Evolutionary conservation across 108 stramenopile species (phyloP), one percentile per base, ranked within the genome.

Genomic region (Phaeodactylum tricornutum): DNA sequence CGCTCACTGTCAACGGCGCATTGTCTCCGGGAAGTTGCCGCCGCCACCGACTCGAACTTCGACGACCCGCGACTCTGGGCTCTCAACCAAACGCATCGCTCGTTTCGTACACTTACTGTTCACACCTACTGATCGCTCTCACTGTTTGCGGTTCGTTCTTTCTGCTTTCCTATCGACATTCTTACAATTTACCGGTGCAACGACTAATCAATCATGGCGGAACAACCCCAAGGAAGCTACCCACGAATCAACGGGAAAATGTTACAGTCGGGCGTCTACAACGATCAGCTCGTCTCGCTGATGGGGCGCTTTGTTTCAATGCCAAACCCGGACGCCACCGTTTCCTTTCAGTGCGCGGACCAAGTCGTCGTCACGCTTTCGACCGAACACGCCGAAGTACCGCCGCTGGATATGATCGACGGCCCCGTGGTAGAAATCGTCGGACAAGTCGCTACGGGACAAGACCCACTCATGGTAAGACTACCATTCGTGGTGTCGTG

Each of bases 151-250:
- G n/a, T n/a, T n/a, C n/a, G n/a, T n/a, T n/a, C n/a, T n/a, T n/a
- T n/a, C n/a, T n/a, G n/a, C n/a, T n/a, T n/a, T n/a, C n/a, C n/a
- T n/a, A n/a, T n/a, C n/a, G n/a, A n/a, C n/a, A n/a, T n/a, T n/a
- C n/a, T n/a, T n/a, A n/a, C n/a, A n/a, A n/a, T n/a, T n/a, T n/a
- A n/a, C n/a, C n/a, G n/a, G n/a, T n/a, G n/a, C n/a, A 43, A 43
- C 15, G 15, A 7, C 47, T 48, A 9, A 7, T 31, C 6, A 2
- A 69, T 12, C 1, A 69, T 58, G 63, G 36, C 62, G 42, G 53
- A 62, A 55, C 71, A 65, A 71, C 50, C 55, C 44, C 79, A 85
- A 48, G 84, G 84, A 51, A 47, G 55, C 7, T 85, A 69, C 43
- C 71, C 74, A n/a, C 64, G 84, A 23, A 34, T 85, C 23, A 81